Evolutionary conservation across 331 rosid genomes (phyloP).

Genomic region (Dryas integrifolia): DNA sequence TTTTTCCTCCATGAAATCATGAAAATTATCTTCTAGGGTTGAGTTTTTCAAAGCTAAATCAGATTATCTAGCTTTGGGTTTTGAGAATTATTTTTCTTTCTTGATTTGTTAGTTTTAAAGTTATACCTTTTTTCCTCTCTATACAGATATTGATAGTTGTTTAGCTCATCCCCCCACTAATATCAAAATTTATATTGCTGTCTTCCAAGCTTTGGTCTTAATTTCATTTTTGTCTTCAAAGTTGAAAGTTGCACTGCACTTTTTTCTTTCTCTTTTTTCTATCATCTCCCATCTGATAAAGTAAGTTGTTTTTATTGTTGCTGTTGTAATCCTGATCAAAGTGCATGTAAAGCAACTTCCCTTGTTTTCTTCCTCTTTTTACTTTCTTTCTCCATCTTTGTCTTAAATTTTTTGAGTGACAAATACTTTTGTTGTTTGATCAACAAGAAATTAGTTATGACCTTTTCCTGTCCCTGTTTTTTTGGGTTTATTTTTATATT

Average conservation of each 20-base stretch:
- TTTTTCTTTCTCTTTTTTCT: constrained; percentile 19
- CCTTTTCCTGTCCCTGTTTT: constrained; percentile 31
- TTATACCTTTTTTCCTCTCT: constrained; percentile 19
- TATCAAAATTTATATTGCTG: constrained; percentile 33
- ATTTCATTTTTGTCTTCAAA: constrained; percentile 38
- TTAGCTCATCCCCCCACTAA: constrained; percentile 46
- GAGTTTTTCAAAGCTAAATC: constrained; percentile 35
- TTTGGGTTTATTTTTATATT: constrained; percentile 26
- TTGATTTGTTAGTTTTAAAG: constrained; percentile 28
- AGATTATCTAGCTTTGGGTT: constrained; percentile 25
- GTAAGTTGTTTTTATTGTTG: constrained; percentile 46
- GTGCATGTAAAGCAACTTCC: constrained; percentile 40
- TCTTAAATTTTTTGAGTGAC: constrained; percentile 15
- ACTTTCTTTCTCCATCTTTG: constrained; percentile 25
- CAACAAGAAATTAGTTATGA: constrained; percentile 33
- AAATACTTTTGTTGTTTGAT: constrained; percentile 11
- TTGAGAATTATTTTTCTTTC: constrained; percentile 32
- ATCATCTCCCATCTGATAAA: constrained; percentile 39
- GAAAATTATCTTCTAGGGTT: constrained; percentile 28
- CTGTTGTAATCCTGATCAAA: constrained; percentile 39
- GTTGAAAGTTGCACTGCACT: constrained; percentile 44
- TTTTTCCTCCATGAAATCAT: constrained; percentile 56
- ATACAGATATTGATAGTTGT: constrained; percentile 30
- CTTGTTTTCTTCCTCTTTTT: constrained; percentile 51
- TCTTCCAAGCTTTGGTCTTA: constrained; percentile 35